Evolutionary conservation across 768 basidiomycete genomes (phyloP), one percentile per base, ranked within the genome.

Genomic region (Saitozyma sp.): DNA sequence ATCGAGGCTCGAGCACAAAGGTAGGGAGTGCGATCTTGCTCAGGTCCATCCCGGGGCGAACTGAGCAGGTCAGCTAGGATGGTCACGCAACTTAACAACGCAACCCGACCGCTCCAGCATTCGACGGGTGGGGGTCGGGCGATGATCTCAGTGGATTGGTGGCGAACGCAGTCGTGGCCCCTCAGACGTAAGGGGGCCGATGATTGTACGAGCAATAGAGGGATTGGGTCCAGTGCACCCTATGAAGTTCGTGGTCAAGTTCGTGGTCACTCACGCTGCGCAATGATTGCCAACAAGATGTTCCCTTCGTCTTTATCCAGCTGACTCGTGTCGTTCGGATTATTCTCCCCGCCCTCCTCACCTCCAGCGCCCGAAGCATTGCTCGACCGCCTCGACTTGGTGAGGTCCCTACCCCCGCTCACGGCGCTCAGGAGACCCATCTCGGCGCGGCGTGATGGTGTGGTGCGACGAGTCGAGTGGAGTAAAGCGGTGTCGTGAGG

Each of bases 261-360:
- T 29, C 29, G 29, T 2, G 29, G 29, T 29, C 29, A 88, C 92
- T 89, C 85, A 61, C 96, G 85, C 79, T 97, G 94, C 19, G 90
- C 89, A 74, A 96, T 95, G 70, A 96, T 81, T 11, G 88, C 88
- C 64, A 86, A 78, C 78, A 96, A 89, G 69, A 97, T 85, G 51
- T 92, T 95, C 55, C 93, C 93, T 78, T 97, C 90, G 80, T 93
- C 84, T 79, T 94, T 92, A 80, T 95, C 92, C 87, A 95, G 82
- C 82, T 92, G 89, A 63, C 88, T 90, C 52, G 90, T 91, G 80
- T 94, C 91, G 81, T 95, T 89, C 64, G 89, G 88, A 73, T 91
- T 88, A 77, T 91, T 90, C 66, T 89, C 89, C 54, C 88, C 89
- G 58, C 38, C 53, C 37, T 37, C 56, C 19, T 43, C 50, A 16